Conservation (phyloP, 2,329 filamentous ascomycete genomes). For the Paecilomyces sp. region DNA sequence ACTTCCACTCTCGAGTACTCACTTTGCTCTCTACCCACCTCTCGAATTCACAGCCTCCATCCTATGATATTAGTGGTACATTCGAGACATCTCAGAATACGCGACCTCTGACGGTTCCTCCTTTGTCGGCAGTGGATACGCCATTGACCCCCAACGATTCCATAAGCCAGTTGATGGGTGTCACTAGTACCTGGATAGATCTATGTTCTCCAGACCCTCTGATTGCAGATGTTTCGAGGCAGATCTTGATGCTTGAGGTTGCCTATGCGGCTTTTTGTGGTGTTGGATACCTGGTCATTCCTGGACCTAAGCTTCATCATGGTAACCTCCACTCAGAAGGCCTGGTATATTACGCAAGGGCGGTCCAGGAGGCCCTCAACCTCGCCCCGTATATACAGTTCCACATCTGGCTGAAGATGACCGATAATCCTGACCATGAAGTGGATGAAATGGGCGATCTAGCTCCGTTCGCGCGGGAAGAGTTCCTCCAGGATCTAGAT, state of each 20-base stretch:
- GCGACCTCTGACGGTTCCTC: constrained; percentile 31
- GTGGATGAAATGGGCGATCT: constrained; percentile 38
- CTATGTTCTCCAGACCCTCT: constrained; percentile 74
- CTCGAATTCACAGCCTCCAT: constrained; percentile 32
- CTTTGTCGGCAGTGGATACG: constrained; percentile 36
- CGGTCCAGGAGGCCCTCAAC: constrained; percentile 70
- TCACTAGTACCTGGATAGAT: constrained; percentile 89
- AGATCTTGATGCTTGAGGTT: constrained; percentile 83
- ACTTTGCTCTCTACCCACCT: constrained; percentile 46
- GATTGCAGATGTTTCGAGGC: constrained; percentile 77
- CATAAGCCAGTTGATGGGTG: constrained; percentile 67
- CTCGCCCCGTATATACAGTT: constrained; percentile 72
- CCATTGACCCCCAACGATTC: constrained; percentile 77
- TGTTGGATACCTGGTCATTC: constrained; percentile 71
- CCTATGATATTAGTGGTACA: constrained; percentile 28
- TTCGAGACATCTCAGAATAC: constrained; percentile 34
- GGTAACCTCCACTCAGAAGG: constrained; percentile 43
- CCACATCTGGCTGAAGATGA: constrained; percentile 77
- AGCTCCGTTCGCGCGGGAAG: constrained; percentile 33
- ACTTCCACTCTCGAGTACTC: constrained; percentile 54
- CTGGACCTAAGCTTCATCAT: constrained; percentile 63
- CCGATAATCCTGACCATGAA: constrained; percentile 59
- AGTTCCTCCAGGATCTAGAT: constrained; percentile 26
- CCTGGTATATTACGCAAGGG: constrained; percentile 70
- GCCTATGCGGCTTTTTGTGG: constrained; percentile 96